Evolutionary conservation across 1,139 yeast genomes (phyloP), one percentile per base, ranked within the genome.

Genomic region (Suhomyces maxii): DNA sequence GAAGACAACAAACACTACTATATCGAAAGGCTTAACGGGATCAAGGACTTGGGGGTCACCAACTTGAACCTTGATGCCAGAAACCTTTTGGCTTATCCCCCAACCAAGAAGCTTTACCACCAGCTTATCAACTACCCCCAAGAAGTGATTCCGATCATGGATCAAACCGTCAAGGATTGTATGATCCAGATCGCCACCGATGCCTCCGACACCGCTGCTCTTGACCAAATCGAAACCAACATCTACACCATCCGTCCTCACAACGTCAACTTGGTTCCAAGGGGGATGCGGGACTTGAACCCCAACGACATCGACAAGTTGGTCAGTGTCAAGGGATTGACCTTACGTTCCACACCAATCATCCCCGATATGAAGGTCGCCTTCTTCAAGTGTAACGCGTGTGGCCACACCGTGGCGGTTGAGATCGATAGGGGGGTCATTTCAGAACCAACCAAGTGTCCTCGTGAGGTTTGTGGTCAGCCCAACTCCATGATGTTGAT

Each of bases 281-380:
- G 76, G 52, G 98, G 97, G 36, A 89, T 93, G 91, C 81, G 99
- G 55, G 99, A 93, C 54, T 73, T 93, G 55, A 93, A 95, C 60
- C 99, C 99, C 5, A 86, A 84, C 54, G 99, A 93, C 68, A 93
- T 95, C 53, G 99, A 95, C 67, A 91, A 93, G 61, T 76, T 93
- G 49, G 95, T 95, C 12, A 81, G 90, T 47, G 84, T 93, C 47
- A 93, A 93, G 67, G 99, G 99, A 33, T 76, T 93, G 45, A 96
- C 90, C 1, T 73, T 93, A 46, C 80, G 99, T 57, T 77, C 96
- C 6, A 89, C 97, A 6, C 82, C 97, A 2, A 84, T 95, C 42
- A 89, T 93, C 44, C 99, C 99, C 11, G 99, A 93, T 64, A 93
- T 95, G 99, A 90, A 90, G 63, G 90, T 87, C 43, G 98, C 99